These are phyloP conservation scores for Phaffia rhodozyma DNA, from an alignment of 1,284 basidiomycete species.

Conservation along the genomic window DNA sequence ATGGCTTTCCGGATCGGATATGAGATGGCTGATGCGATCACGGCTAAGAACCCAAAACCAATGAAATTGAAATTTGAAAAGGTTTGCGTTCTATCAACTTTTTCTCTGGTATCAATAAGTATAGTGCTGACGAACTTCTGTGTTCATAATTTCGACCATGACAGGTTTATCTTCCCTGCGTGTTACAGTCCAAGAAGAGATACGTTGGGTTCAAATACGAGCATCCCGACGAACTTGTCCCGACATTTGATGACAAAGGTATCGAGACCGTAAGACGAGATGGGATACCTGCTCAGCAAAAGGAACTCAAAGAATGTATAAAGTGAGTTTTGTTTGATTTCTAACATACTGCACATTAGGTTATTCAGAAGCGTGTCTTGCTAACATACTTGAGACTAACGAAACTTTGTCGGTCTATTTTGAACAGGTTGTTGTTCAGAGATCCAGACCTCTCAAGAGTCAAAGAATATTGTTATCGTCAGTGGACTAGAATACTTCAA, in stretches of 20 bases:
- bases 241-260: conserved; percentile 89
- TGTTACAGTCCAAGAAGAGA: conserved; percentile 90
- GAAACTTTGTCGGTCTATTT: background rate
- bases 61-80: conserved; percentile 97
- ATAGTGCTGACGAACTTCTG: background rate
- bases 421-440: conserved; percentile 65
- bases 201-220: conserved; percentile 97
- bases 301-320: conserved; percentile 74
- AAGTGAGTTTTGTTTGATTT: conserved; percentile 46
- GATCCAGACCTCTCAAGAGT: conserved; percentile 76
- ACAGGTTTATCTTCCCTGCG: conserved; percentile 83
- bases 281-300: conserved; percentile 71
- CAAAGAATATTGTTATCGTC: conserved; percentile 73
- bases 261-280: conserved; percentile 94
- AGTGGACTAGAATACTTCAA: conserved; percentile 75
- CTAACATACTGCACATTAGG: background rate
- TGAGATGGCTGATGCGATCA: conserved; percentile 80
- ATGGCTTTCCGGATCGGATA: conserved; percentile 86
- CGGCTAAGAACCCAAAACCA: conserved; percentile 73
- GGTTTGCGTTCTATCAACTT: conserved; percentile 37
- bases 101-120: background rate
- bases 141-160: background rate
- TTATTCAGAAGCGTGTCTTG: background rate
- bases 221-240: conserved; percentile 59
- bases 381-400: background rate